Evolutionary conservation across 164 flowering plant species (phyloP).

Genomic region (Saururus chinensis): DNA sequence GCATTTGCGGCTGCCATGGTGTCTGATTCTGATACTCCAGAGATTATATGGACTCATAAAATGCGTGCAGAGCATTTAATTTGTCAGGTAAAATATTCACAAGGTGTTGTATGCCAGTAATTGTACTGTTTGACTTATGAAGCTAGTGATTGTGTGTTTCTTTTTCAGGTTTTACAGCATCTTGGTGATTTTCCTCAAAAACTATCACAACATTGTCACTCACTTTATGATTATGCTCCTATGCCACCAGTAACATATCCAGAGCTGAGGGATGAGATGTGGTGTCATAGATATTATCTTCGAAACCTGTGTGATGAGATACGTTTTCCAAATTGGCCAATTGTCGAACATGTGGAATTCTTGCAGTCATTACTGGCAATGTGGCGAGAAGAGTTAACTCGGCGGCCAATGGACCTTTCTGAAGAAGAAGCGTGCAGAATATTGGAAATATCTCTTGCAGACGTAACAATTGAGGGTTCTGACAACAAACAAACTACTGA

Average conservation of each 20-base stretch:
- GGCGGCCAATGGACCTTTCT: conserved; percentile 99
- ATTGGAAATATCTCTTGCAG: conserved; percentile 80
- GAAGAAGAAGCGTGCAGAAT: conserved; percentile 98
- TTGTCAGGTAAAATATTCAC: conserved; percentile 53
- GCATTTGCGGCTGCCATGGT: conserved; percentile 99
- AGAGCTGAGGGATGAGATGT: conserved; percentile 97
- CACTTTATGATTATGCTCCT: conserved; percentile 96
- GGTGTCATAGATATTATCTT: conserved; percentile 99
- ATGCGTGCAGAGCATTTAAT: conserved; percentile 98
- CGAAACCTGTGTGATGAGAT: conserved; percentile 95
- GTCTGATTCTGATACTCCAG: conserved; percentile 99
- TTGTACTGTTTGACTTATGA: background rate
- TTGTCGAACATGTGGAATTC: conserved; percentile 98
- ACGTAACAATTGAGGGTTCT: conserved; percentile 44
- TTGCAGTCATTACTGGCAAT: conserved; percentile 87
- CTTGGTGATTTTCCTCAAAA: conserved; percentile 99
- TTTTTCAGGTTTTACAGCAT: conserved; percentile 85
- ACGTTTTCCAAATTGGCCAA: conserved; percentile 96
- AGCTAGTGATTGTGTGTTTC: background rate
- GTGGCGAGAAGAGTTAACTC: conserved; percentile 99
- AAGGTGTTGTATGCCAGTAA: background rate
- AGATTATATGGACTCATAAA: conserved; percentile 98
- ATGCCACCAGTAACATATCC: conserved; percentile 99
- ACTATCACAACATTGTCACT: conserved; percentile 91
- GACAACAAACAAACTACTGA: conserved; percentile 23